Conservation (phyloP, 192 early-diverging fungal genomes). For the Coemansia sp. region DNA sequence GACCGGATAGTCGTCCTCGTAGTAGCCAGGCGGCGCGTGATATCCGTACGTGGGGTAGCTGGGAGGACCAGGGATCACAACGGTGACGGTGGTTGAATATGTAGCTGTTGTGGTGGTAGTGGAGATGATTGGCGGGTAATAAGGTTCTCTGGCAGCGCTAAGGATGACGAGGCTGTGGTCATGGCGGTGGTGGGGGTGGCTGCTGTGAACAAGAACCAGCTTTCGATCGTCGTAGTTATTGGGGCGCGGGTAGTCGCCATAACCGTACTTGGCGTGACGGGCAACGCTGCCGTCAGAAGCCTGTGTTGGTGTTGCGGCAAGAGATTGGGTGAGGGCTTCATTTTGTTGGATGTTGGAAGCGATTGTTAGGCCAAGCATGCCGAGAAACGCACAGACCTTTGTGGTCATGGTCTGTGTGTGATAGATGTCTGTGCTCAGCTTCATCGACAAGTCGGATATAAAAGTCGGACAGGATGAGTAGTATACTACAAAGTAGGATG, state of each 20-base stretch:
- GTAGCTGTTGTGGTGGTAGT: not conserved
- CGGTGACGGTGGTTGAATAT: not conserved
- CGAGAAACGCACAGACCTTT: slow-evolving; percentile 1
- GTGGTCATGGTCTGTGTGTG: not conserved
- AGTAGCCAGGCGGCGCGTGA: slow-evolving; percentile 7
- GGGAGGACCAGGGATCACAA: too few relatives aligned
- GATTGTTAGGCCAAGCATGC: not conserved
- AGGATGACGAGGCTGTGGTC: not conserved
- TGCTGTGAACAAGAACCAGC: not conserved
- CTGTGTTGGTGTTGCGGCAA: not conserved
- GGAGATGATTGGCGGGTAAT: too few relatives aligned
- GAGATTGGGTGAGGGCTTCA: not conserved
- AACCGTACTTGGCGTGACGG: not conserved
- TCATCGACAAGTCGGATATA: not conserved
- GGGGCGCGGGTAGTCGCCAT: not conserved
- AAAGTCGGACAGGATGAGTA: too few relatives aligned
- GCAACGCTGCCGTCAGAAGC: not conserved
- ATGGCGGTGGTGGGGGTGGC: not conserved
- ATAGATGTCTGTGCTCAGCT: not conserved
- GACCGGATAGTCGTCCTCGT: slow-evolving; percentile 3
- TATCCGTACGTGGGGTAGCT: not conserved
- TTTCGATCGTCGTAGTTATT: not conserved
- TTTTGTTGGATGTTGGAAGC: not conserved
- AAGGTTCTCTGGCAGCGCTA: not conserved
- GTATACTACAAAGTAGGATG: too few relatives aligned